Evolutionary conservation across 225 moss, liverwort and hornwort species (phyloP).

Genomic region (Physcomitrellopsis africana): DNA sequence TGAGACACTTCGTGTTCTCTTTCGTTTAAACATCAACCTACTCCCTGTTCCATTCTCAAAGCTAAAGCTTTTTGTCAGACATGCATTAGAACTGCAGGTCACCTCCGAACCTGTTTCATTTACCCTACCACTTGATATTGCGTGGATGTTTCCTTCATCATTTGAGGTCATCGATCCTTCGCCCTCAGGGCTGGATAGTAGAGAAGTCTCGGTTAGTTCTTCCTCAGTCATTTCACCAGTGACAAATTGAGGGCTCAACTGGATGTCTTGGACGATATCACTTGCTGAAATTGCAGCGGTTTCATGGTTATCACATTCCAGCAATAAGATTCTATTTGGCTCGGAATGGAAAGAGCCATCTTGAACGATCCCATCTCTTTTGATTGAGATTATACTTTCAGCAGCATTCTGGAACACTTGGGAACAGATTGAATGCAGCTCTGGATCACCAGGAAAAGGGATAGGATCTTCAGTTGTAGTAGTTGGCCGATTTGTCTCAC

Average conservation of each 20-base stretch:
- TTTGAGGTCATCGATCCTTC: conserved; percentile 34
- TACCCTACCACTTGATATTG: background rate
- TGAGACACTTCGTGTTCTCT: conserved; percentile 50
- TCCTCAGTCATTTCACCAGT: conserved; percentile 52
- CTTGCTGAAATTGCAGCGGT: conserved; percentile 2
- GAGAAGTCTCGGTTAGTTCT: conserved; percentile 53
- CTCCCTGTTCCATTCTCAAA: conserved; percentile 47
- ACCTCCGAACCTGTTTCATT: background rate
- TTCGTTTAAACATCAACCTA: conserved; percentile 33
- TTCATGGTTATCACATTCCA: conserved; percentile 23
- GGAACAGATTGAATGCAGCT: conserved; percentile 5
- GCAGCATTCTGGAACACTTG: conserved; percentile 21
- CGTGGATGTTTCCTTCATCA: conserved; percentile 1
- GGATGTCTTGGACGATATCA: conserved; percentile 22
- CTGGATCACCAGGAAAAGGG: conserved; percentile 11
- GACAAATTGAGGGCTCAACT: conserved; percentile 19
- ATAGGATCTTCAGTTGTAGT: conserved; percentile 14
- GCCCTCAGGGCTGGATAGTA: conserved; percentile 44
- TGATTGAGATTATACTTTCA: conserved; percentile 5
- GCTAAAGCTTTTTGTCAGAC: conserved; percentile 39
- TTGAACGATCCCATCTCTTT: too few species aligned
- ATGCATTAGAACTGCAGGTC: conserved; percentile 28
- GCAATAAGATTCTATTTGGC: background rate
- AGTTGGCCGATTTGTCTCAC: background rate
- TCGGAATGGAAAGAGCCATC: conserved; percentile 15